These are phyloP conservation scores for Suillus lakei DNA, from an alignment of 768 basidiomycete species.

Conservation along the genomic window DNA sequence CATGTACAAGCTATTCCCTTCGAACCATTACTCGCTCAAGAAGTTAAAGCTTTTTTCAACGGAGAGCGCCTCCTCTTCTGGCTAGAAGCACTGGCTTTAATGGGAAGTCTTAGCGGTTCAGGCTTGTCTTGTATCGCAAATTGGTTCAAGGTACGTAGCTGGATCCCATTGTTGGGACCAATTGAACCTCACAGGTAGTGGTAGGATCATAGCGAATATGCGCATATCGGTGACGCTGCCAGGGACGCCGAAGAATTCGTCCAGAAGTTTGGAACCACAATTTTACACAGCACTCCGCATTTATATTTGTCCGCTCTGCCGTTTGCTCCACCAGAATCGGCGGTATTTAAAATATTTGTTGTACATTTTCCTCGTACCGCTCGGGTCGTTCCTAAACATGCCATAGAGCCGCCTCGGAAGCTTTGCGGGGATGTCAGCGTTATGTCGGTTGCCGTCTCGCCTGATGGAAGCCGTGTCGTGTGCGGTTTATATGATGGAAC, in stretches of 20 bases:
- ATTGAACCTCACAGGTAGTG: neutral
- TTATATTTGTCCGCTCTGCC: constrained; percentile 31
- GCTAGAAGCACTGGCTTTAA: constrained; percentile 9
- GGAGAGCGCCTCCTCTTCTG: neutral
- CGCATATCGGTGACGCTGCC: neutral
- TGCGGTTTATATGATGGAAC: neutral
- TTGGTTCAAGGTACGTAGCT: neutral
- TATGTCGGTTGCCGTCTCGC: neutral
- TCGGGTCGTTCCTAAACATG: neutral
- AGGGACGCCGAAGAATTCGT: constrained; percentile 19
- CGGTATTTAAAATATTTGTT: neutral
- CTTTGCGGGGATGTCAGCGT: neutral
- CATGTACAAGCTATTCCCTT: constrained; percentile 26
- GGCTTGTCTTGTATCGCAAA: neutral
- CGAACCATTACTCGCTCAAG: constrained; percentile 6
- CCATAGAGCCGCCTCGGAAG: neutral
- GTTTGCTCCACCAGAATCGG: constrained; percentile 29
- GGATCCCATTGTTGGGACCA: neutral
- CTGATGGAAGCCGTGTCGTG: neutral
- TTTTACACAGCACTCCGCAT: constrained; percentile 26
- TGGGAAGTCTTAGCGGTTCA: constrained; percentile 14
- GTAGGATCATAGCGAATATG: constrained; percentile 4
- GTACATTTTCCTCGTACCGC: neutral
- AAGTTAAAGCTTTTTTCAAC: constrained; percentile 27
- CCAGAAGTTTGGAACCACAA: constrained; percentile 11